These are phyloP conservation scores for Lanmaoa pseudosensibilis DNA, from an alignment of 768 basidiomycete genomes.

Conservation along the genomic window DNA sequence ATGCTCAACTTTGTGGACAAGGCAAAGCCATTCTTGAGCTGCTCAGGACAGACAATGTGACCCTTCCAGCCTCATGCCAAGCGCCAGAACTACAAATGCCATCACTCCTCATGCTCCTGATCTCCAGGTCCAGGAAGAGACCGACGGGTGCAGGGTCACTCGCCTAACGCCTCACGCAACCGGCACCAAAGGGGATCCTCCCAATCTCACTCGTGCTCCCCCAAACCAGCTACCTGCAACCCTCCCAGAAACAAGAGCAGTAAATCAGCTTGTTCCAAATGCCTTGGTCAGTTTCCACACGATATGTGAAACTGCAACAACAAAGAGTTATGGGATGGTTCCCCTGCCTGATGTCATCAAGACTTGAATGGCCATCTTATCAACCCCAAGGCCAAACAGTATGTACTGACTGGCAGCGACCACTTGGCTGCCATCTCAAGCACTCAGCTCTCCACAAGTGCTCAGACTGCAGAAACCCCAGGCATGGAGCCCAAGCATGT, in stretches of 20 bases:
- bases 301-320: background rate
- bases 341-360: background rate
- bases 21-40: no score
- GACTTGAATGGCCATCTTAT: background rate
- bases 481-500: background rate
- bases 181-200: background rate
- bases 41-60: no score
- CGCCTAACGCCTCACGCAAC: no score
- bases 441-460: background rate
- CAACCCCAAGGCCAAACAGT: background rate
- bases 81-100: no score
- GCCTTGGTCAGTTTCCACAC: background rate
- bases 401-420: background rate
- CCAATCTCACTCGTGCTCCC: background rate
- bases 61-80: no score
- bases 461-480: accelerated
- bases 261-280: background rate
- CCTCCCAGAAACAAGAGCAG: background rate
- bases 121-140: no score
- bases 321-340: background rate
- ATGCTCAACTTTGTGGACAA: no score
- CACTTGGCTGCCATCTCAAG: background rate
- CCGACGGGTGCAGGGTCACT: no score
- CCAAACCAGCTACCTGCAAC: background rate
- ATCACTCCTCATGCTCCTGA: no score